Evolutionary conservation across 768 basidiomycete species (phyloP).

Genomic region (Psilocybe subaeruginosa): DNA sequence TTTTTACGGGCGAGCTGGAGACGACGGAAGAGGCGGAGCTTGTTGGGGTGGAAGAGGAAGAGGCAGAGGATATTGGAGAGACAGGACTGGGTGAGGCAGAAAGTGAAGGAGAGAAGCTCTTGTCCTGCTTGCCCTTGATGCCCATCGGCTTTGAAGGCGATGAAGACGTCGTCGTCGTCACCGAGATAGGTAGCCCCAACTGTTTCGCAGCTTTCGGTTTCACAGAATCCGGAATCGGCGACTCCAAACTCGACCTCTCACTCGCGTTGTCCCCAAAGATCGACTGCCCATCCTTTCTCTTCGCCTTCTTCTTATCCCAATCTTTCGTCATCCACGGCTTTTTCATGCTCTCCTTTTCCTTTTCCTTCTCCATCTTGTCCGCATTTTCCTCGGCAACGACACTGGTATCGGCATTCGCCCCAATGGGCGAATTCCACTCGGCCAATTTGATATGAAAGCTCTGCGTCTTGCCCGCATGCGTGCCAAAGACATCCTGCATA

Average conservation of each 20-base stretch:
- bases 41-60: neutral
- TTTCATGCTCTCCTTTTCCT: conserved; percentile 12
- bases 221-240: conserved; percentile 23
- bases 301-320: conserved; percentile 24
- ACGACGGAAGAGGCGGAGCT: neutral
- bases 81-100: conserved; percentile 1
- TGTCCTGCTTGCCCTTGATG: conserved; percentile 4
- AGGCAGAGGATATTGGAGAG: neutral
- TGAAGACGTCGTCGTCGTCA: neutral
- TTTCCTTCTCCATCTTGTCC: conserved; percentile 1
- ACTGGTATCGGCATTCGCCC: conserved; percentile 1
- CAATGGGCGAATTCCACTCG: conserved; percentile 42
- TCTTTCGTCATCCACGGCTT: conserved; percentile 20
- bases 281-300: conserved; percentile 13
- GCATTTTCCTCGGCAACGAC: neutral
- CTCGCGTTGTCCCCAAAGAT: conserved; percentile 8
- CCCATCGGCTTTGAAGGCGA: neutral
- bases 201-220: conserved; percentile 21
- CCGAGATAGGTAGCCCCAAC: conserved; percentile 6
- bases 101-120: neutral
- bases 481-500: conserved; percentile 55
- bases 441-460: conserved; percentile 62
- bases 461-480: conserved; percentile 42
- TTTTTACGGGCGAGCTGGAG: neutral
- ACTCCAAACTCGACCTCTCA: conserved; percentile 15